Evolutionary conservation across 1,284 basidiomycete genomes (phyloP).

Genomic region (Pascua sp.): DNA sequence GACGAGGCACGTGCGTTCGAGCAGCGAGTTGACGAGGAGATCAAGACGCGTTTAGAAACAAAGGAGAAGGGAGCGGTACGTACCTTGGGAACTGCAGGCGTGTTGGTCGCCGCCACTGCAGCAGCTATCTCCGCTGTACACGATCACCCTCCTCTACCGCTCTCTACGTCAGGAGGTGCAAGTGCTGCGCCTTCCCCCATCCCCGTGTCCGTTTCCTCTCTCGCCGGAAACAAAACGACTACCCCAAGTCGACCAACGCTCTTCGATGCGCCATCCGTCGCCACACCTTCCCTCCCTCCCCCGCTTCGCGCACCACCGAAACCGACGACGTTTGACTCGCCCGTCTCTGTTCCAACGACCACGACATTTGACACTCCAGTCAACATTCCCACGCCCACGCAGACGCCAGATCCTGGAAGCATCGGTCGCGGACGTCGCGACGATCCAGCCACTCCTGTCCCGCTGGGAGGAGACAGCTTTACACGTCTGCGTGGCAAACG

Average conservation of each 20-base stretch:
- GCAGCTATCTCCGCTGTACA: background rate
- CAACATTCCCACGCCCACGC: slow-evolving; percentile 6
- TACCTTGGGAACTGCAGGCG: background rate
- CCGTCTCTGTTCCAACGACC: background rate
- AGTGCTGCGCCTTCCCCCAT: background rate
- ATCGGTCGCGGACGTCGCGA: slow-evolving; percentile 26
- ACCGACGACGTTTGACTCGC: background rate
- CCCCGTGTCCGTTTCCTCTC: background rate
- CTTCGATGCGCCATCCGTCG: slow-evolving; percentile 3
- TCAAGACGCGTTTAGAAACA: background rate
- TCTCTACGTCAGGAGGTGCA: too few species aligned
- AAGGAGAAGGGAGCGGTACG: background rate
- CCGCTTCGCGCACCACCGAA: slow-evolving; percentile 2
- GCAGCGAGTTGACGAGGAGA: background rate
- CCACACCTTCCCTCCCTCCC: slow-evolving; percentile 7
- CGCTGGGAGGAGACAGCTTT: slow-evolving; percentile 21
- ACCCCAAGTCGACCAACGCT: background rate
- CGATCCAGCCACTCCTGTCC: slow-evolving; percentile 30
- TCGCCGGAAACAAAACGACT: background rate
- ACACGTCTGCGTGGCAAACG: slow-evolving; percentile 15
- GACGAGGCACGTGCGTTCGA: slow-evolving; percentile 6
- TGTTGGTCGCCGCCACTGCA: background rate
- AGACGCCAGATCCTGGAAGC: slow-evolving; percentile 4
- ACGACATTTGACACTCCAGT: slow-evolving; percentile 5
- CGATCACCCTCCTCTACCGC: background rate